Base-by-base conservation (phyloP, 108 stramenopile species). In the Conticribra weissflogii region DNA sequence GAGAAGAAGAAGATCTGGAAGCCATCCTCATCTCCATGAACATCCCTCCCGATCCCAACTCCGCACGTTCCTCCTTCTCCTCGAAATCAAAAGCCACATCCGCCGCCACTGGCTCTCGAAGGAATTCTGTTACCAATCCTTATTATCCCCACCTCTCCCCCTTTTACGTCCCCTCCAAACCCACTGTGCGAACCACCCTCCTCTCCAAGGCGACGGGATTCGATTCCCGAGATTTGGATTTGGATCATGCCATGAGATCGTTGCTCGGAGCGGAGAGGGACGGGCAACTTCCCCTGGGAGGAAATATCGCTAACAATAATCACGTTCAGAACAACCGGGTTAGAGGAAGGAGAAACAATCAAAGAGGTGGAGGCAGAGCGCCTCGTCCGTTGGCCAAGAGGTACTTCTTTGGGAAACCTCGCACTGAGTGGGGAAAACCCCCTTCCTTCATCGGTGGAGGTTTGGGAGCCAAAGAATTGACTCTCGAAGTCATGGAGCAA, bases 361-460 rank as follows among this genome's bases (percentile, higher is more conserved):
- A 51, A 30, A 57, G 41, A 56, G 18, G 57, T 14, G 47, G 46
- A 72, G 25, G 52, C 16, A 36, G 57, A 25, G 71, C 64, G 12
- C 46, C 56, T 2, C 57, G 66, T 8, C 52, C 81, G 51, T 66
- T 82, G 28, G 54, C 54, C 8, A 81, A 70, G 57, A 70, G 63
- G 32, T 66, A 69, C 19, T 25, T 91, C 3, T 94, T 94, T 85
- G 90, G 90, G 24, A 78, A 68, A 33, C 79, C 87, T 3, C 63
- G 73, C 27, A 70, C 81, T 2, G 68, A 68, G 15, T 88, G 87
- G 85, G 81, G 81, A 0, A 76, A 82, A 59, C 88, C 93, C 32
- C 88, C 88, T 8, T 82, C 76, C 54, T 91, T 75, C 56, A 79
- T 94, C 14, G 93, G 90, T 44, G 90, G 90, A 18, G 90, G 90